These are phyloP conservation scores for Arthrobotrys conoides DNA, from an alignment of 2,329 filamentous ascomycete species.

Conservation along the genomic window DNA sequence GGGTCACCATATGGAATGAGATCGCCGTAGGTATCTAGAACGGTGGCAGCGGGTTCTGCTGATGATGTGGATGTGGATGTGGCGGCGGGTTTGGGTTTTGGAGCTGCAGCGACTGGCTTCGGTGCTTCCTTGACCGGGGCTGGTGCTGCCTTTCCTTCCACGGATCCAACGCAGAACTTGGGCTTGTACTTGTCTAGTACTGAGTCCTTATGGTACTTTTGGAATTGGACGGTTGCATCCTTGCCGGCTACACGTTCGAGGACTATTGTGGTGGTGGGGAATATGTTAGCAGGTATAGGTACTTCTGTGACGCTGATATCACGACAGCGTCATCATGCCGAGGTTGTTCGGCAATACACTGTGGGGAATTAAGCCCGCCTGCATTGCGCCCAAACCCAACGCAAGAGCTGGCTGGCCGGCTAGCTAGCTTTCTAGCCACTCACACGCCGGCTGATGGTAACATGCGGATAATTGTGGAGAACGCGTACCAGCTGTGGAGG, in stretches of 20 bases:
- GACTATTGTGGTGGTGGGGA: constrained; percentile 66
- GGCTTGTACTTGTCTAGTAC: constrained; percentile 76
- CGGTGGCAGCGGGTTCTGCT: constrained; percentile 71
- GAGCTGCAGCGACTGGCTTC: constrained; percentile 68
- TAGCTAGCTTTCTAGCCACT: constrained; percentile 74
- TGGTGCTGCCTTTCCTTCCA: constrained; percentile 80
- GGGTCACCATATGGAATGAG: constrained; percentile 93
- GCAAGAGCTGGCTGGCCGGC: no score
- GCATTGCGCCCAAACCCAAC: not conserved
- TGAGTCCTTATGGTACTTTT: constrained; percentile 77
- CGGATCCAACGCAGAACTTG: constrained; percentile 76
- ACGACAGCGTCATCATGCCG: not conserved
- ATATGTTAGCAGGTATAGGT: not conserved
- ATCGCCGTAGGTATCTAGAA: constrained; percentile 86
- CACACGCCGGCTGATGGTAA: not conserved
- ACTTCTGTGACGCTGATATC: constrained; percentile 17
- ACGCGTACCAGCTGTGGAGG: not conserved
- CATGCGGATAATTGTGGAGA: not conserved
- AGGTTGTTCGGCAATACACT: constrained; percentile 23
- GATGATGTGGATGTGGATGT: constrained; percentile 62
- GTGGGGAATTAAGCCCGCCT: not conserved
- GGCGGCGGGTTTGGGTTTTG: constrained; percentile 64
- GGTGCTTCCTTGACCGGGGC: constrained; percentile 68
- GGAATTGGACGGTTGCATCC: constrained; percentile 78
- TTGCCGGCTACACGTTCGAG: constrained; percentile 76